Base-by-base conservation (phyloP, 495 filamentous ascomycete species). In the Bryoglossum gracile region DNA sequence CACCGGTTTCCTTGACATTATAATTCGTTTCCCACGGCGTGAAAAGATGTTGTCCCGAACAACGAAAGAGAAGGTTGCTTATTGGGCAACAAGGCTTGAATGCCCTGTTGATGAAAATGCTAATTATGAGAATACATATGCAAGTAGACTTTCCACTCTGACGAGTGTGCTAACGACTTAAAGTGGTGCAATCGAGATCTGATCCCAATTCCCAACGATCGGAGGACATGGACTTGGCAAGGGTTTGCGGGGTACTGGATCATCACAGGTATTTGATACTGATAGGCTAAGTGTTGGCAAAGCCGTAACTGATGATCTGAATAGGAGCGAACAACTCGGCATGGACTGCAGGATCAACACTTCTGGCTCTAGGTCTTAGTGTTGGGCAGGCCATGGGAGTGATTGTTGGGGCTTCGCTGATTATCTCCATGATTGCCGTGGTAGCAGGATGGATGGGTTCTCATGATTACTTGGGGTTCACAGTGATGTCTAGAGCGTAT, bases 121-220 rank as follows among this genome's bases (percentile, higher is more conserved):
- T 1, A 48, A 53, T 21, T 57, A 52, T 40, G 54, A 52, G 25
- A 57, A 52, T 43, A 53, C 48, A 8, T 52, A 52, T 39, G 53
- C 43, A 22, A 24, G 48, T 46, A 13, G 11, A 19, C 24, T n/a
- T 8, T n/a, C 8, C 2, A 17, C 5, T 14, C 36, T 43, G 23
- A 45, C 37, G 14, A 28, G n/a, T n/a, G n/a, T n/a, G n/a, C n/a
- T n/a, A n/a, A 5, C 28, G 26, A 2, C 9, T 3, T 3, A 8
- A 25, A 51, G 53, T 57, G 54, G 54, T 52, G 54, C 21, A 66
- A 66, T 43, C 57, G 64, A 26, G 64, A 66, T 26, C 48, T 66
- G 26, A 59, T 66, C 34, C 64, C 64, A 13, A 54, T 66, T 17
- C 64, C 64, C 2, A 51, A 57, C 13, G 54, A 56, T 24, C 51